Conservation (phyloP, 2,329 filamentous ascomycete species). For the Sporothrix dimorphospora region DNA sequence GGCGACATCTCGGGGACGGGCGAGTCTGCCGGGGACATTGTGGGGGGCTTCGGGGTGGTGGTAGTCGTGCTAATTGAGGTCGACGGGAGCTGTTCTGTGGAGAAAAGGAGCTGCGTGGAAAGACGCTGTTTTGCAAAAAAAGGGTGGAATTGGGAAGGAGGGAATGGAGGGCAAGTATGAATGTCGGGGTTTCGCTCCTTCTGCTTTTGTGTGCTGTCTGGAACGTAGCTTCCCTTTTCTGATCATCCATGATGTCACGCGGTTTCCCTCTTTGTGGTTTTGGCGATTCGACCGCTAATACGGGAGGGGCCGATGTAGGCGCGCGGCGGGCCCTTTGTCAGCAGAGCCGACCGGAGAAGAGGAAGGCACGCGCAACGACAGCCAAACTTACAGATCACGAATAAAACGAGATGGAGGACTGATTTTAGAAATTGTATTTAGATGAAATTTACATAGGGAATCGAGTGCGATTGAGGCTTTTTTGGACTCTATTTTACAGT, state of each 20-base stretch:
- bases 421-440: background rate
- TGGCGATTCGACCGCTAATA: background rate
- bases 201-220: background rate
- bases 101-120: background rate
- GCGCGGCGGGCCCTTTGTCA: conserved; percentile 5
- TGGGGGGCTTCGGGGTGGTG: background rate
- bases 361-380: background rate
- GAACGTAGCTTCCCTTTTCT: background rate
- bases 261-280: background rate
- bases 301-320: conserved; percentile 15
- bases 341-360: background rate
- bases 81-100: background rate
- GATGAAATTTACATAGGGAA: conserved; percentile 55
- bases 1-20: conserved; percentile 59
- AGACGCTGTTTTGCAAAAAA: background rate
- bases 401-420: background rate
- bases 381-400: background rate
- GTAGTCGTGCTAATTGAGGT: background rate
- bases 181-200: conserved; percentile 11
- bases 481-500: conserved; percentile 67
- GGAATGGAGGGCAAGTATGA: background rate
- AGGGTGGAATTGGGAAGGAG: background rate
- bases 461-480: conserved; percentile 60
- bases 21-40: conserved; percentile 3
- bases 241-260: conserved; percentile 18